These are phyloP conservation scores for Millerozyma miso DNA, from an alignment of 805 yeast genomes.

Conservation along the genomic window DNA sequence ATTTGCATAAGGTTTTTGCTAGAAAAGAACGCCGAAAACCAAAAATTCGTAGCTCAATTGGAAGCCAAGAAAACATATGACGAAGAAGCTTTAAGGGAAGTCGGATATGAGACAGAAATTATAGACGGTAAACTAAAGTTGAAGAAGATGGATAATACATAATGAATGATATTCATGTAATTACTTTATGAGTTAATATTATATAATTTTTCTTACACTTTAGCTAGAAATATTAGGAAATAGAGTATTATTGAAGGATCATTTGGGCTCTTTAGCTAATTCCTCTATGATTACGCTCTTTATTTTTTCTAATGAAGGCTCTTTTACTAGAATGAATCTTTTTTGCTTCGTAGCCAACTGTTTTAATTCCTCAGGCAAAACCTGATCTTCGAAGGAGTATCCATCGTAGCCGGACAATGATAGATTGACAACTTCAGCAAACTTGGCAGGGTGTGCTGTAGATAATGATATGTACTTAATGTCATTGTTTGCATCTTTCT, in stretches of 20 bases:
- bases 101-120: constrained; percentile 75
- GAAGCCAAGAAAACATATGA: constrained; percentile 71
- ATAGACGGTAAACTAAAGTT: constrained; percentile 66
- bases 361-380: constrained; percentile 83
- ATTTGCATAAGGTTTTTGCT: constrained; percentile 70
- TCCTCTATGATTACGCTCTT: constrained; percentile 74
- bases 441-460: constrained; percentile 99
- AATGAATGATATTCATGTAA: constrained; percentile 1
- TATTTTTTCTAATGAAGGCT: constrained; percentile 68
- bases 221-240: no score
- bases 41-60: constrained; percentile 65
- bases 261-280: constrained; percentile 29
- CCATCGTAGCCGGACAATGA: constrained; percentile 64
- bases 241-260: no score
- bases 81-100: constrained; percentile 53
- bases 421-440: constrained; percentile 89
- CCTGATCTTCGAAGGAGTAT: constrained; percentile 83
- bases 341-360: constrained; percentile 66
- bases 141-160: constrained; percentile 24
- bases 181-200: no score
- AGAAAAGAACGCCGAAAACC: constrained; percentile 63
- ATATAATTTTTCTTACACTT: no score
- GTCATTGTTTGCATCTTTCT: constrained; percentile 34
- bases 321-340: constrained; percentile 67
- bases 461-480: constrained; percentile 70